Evolutionary conservation across 306 rosid genomes (phyloP).

Genomic region (Pyrus pyrifolia): DNA sequence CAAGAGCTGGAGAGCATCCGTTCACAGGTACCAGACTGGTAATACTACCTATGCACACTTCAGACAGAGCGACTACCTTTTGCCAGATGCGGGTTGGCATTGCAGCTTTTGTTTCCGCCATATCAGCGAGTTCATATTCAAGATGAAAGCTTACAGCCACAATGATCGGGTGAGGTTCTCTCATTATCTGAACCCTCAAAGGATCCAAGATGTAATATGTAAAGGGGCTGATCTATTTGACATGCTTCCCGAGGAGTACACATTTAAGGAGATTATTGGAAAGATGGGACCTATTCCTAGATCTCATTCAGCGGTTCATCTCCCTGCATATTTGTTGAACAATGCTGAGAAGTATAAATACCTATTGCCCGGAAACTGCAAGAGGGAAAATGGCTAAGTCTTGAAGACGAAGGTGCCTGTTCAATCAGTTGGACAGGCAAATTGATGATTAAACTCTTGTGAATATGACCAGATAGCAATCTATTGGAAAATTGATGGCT

Average conservation of each 20-base stretch:
- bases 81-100: slow-evolving; percentile 82
- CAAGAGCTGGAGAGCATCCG: slow-evolving; percentile 74
- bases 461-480: slow-evolving; percentile 12
- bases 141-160: slow-evolving; percentile 90
- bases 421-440: slow-evolving; percentile 5
- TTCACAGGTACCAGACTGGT: slow-evolving; percentile 48
- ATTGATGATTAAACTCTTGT: slow-evolving; percentile 2
- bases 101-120: slow-evolving; percentile 81
- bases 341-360: slow-evolving; percentile 57
- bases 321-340: slow-evolving; percentile 60
- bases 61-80: slow-evolving; percentile 47
- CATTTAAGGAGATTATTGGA: slow-evolving; percentile 76
- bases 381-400: slow-evolving; percentile 64
- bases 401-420: slow-evolving; percentile 5
- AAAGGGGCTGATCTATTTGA: slow-evolving; percentile 68
- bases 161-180: slow-evolving; percentile 62
- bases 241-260: slow-evolving; percentile 85
- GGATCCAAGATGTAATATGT: slow-evolving; percentile 75
- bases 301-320: slow-evolving; percentile 76
- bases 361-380: slow-evolving; percentile 76
- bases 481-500: slow-evolving; percentile 23
- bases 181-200: slow-evolving; percentile 50
- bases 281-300: slow-evolving; percentile 81
- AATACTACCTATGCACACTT: slow-evolving; percentile 68
- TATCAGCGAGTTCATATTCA: slow-evolving; percentile 61